Conservation (phyloP, 2,329 filamentous ascomycete genomes). For the Grosmannia clavigera region DNA sequence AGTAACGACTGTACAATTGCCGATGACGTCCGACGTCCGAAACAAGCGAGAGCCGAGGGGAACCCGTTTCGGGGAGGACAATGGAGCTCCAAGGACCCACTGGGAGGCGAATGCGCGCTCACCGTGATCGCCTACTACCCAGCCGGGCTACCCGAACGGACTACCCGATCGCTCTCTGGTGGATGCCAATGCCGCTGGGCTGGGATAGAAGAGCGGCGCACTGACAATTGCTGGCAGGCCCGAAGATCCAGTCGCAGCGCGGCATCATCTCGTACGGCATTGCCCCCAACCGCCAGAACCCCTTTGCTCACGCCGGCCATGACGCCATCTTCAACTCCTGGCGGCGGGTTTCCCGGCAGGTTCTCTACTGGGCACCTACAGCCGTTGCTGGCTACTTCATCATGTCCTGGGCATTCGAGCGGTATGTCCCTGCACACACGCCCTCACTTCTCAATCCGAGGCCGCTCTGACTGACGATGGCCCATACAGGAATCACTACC, state of each 20-base stretch:
- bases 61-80: not conserved
- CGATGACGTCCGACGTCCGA: not conserved
- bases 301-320: constrained; percentile 63
- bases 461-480: not conserved
- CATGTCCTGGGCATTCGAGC: constrained; percentile 85
- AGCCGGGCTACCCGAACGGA: not conserved
- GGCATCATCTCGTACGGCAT: constrained; percentile 61
- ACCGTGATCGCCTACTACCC: not conserved
- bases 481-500: constrained; percentile 56
- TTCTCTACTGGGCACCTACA: constrained; percentile 79
- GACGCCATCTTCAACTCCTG: constrained; percentile 92
- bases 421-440: constrained; percentile 43
- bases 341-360: constrained; percentile 73
- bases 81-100: not conserved
- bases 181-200: not conserved
- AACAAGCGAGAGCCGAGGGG: not conserved
- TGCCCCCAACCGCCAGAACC: constrained; percentile 78
- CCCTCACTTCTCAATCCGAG: not conserved
- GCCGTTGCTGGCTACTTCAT: constrained; percentile 65
- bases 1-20: constrained; percentile 23
- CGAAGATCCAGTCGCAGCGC: constrained; percentile 31
- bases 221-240: constrained; percentile 1
- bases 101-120: not conserved
- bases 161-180: not conserved
- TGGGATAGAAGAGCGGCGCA: not conserved